Evolutionary conservation across 768 basidiomycete genomes (phyloP), one percentile per base, ranked within the genome.

Genomic region (Pholiota molesta): DNA sequence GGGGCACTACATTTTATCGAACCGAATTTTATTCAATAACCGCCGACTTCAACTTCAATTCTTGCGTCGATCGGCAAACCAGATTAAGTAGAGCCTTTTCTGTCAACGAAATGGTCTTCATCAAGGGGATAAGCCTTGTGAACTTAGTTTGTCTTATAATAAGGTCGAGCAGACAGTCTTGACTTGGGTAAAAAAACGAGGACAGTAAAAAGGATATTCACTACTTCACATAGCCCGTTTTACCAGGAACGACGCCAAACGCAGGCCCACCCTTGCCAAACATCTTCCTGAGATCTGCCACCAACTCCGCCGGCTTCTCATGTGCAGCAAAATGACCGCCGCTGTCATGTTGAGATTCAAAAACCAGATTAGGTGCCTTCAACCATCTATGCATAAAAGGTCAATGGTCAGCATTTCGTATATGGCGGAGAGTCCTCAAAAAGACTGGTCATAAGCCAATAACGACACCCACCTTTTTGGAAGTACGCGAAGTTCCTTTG

Each of bases 251-350:
- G 19, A 83, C 78, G 1, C 76, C 75, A 62, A 72, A 81, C 2
- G 82, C 82, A 40, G 79, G 78, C 0, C 85, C 83, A 17, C 75
- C 79, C 62, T 75, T 79, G 33, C 78, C 80, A 67, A 86, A 87
- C 83, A 87, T 87, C 66, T 74, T 80, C 37, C 81, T 72, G 57
- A 87, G 47, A 65, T 86, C 86, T 2, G 64, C 75, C 1, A 75
- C 85, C 16, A 88, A 72, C 4, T 73, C 70, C 8, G 77, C 70
- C 0, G 86, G 86, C 56, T 65, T 70, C 65, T 87, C 86, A 60
- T 79, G 66, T 0, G 85, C 78, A 5, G 85, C 82, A 67, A 87
- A 87, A 68, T 87, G 86, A 1, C 86, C 86, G 5, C 86, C 86
- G 5, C 65, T 65, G 0, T 68, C 71, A 55, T 87, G 86, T 13